Percentiles rank a stretch among this genome's conserved stretches.
These are phyloP conservation scores for Nannochloris sp. DNA, from an alignment of 139 green algal genomes.

Conservation along the genomic window DNA sequence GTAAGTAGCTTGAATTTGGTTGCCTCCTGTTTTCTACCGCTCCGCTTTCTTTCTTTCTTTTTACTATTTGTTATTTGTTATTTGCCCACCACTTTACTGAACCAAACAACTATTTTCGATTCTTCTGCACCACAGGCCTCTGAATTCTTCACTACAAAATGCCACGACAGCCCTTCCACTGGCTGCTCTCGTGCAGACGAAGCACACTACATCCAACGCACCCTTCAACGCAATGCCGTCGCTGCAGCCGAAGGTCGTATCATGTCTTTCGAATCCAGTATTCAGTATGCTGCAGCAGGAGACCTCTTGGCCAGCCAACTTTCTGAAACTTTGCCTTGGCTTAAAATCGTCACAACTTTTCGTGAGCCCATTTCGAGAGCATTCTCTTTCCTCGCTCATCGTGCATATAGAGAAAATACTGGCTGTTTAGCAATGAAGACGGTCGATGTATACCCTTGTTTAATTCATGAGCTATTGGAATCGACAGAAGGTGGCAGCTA, in stretches of 20 bases:
- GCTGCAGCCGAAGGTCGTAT: neutral
- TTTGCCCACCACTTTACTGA: too few species aligned
- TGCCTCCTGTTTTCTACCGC: too few species aligned
- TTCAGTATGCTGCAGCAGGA: neutral
- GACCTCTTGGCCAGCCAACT: neutral
- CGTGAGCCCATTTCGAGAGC: constrained; percentile 2
- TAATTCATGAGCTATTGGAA: neutral
- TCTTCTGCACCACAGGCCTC: neutral
- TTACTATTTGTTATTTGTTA: too few species aligned
- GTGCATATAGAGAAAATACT: neutral
- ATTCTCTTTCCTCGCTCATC: neutral
- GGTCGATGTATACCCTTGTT: neutral
- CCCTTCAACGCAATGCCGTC: neutral
- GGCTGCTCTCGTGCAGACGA: neutral
- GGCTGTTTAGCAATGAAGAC: neutral
- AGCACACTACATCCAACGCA: neutral
- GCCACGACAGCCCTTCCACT: neutral
- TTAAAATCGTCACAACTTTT: neutral
- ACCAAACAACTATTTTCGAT: too few species aligned
- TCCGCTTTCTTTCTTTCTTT: too few species aligned
- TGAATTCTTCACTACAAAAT: neutral
- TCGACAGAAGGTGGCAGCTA: neutral
- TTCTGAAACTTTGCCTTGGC: neutral
- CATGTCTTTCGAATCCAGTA: constrained; percentile 1
- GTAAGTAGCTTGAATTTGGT: too few species aligned